phyloP scores from a whole-genome alignment of 179 eudicot species.

The Gypsophila paniculata region DNA sequence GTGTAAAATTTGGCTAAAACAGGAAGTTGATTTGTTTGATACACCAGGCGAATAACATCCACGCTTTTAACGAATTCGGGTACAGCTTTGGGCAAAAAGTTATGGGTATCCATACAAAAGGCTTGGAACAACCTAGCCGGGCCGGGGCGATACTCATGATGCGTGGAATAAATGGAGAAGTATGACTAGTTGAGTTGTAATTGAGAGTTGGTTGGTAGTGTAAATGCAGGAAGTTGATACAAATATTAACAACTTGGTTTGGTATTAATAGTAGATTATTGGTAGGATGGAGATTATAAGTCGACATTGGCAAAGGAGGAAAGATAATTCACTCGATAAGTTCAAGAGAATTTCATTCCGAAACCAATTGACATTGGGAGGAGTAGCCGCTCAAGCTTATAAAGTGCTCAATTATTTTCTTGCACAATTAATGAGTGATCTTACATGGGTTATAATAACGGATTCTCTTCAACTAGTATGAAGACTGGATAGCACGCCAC shows the following conservation, averaged over 20 bases:
- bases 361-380: too few species aligned
- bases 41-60: not conserved
- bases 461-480: too few species aligned
- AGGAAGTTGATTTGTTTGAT: slow-evolving; percentile 11
- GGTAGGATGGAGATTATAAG: too few species aligned
- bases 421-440: too few species aligned
- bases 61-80: slow-evolving; percentile 17
- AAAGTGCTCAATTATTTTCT: too few species aligned
- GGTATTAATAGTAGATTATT: not conserved
- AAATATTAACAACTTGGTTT: not conserved
- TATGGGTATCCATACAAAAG: slow-evolving; percentile 12
- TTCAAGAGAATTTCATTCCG: too few species aligned
- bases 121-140: slow-evolving; percentile 20
- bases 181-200: not conserved
- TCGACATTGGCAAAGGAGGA: too few species aligned
- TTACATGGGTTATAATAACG: too few species aligned
- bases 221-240: not conserved
- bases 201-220: not conserved
- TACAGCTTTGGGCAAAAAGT: slow-evolving; percentile 14
- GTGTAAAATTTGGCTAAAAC: too few species aligned
- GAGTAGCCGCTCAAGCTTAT: too few species aligned
- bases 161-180: not conserved
- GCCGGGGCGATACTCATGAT: slow-evolving; percentile 9
- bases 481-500: too few species aligned
- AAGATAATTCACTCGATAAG: too few species aligned